phyloP scores from a whole-genome alignment of 768 basidiomycete species.

The Amanita muscaria region DNA sequence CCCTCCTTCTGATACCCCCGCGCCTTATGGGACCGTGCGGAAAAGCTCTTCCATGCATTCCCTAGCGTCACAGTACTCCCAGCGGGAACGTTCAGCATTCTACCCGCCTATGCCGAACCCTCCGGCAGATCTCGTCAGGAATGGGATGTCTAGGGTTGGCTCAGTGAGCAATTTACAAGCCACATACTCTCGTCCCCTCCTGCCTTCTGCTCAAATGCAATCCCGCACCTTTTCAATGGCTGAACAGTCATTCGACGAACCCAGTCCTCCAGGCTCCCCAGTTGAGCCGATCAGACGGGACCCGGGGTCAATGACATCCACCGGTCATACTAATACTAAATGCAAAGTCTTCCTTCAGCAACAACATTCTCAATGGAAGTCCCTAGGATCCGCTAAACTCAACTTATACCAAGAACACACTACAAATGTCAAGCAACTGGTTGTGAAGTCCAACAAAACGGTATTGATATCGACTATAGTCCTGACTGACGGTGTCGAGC shows the following conservation, averaged over 20 bases:
- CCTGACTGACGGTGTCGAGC: conserved; percentile 90
- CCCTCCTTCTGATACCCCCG: conserved; percentile 40
- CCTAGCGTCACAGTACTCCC: conserved; percentile 43
- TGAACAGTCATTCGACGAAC: conserved; percentile 49
- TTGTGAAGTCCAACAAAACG: conserved; percentile 78
- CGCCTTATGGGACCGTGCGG: conserved; percentile 24
- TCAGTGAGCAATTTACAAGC: conserved; percentile 31
- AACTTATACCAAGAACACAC: conserved; percentile 82
- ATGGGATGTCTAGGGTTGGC: conserved; percentile 26
- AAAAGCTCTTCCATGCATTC: conserved; percentile 56
- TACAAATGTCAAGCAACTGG: conserved; percentile 90
- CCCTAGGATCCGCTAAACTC: conserved; percentile 78
- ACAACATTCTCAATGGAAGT: conserved; percentile 97
- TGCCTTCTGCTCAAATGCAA: conserved; percentile 55
- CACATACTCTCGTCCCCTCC: conserved; percentile 41
- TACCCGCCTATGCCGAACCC: conserved; percentile 37
- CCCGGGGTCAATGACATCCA: conserved; percentile 64
- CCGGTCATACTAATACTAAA: conserved; percentile 86
- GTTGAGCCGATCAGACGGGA: conserved; percentile 41
- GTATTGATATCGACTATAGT: conserved; percentile 93
- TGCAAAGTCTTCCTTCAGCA: conserved; percentile 98
- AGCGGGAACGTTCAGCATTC: conserved; percentile 26
- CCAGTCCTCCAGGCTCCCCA: conserved; percentile 83
- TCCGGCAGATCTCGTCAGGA: conserved; percentile 28
- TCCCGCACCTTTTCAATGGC: conserved; percentile 43